Evolutionary conservation across 495 filamentous ascomycete species (phyloP).

Genomic region (Podospora conica): DNA sequence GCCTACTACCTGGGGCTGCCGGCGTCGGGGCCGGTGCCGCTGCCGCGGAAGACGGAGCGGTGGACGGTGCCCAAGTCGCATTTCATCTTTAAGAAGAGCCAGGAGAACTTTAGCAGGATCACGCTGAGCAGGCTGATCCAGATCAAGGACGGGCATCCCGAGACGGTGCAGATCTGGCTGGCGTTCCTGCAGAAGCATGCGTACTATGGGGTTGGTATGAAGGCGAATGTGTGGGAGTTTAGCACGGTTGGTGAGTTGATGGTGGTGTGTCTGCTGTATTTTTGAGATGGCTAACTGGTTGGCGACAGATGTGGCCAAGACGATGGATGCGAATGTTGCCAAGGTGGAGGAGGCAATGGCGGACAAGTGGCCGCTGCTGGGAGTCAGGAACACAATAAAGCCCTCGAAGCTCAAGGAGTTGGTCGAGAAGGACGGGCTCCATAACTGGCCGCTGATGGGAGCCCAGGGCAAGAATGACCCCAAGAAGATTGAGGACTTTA

Average conservation of each 20-base stretch:
- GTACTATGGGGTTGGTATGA: constrained; percentile 96
- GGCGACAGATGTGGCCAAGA: constrained; percentile 54
- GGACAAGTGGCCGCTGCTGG: constrained; percentile 53
- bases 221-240: constrained; percentile 93
- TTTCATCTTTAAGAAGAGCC: constrained; percentile 94
- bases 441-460: constrained; percentile 54
- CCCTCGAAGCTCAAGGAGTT: constrained; percentile 50
- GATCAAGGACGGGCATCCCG: constrained; percentile 86
- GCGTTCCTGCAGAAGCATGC: constrained; percentile 84
- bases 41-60: constrained; percentile 76
- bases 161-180: constrained; percentile 83
- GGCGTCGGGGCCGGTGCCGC: constrained; percentile 79
- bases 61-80: constrained; percentile 90
- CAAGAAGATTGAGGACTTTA: constrained; percentile 51
- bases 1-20: constrained; percentile 90
- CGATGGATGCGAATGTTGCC: constrained; percentile 55
- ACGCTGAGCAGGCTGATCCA: constrained; percentile 84
- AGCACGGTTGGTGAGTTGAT: constrained; percentile 55
- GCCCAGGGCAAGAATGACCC: constrained; percentile 46
- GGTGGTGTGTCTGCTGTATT: neutral
- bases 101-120: constrained; percentile 94
- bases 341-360: constrained; percentile 56
- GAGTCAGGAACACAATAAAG: constrained; percentile 42
- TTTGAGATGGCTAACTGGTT: neutral
- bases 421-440: constrained; percentile 54